Conservation (phyloP, 78 protist genomes). For the Paulinella micropora region DNA sequence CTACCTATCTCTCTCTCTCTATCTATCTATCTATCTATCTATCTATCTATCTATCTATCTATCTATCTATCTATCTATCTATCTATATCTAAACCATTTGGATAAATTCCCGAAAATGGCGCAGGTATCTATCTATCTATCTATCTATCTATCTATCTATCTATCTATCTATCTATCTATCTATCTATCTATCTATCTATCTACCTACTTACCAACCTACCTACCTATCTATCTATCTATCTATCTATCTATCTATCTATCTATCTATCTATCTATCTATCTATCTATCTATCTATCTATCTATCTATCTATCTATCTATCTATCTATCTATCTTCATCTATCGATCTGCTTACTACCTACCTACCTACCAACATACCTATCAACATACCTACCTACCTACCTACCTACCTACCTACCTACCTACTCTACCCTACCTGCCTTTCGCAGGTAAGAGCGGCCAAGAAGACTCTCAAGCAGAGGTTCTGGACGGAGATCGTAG, state of each 20-base stretch:
- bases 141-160: neutral
- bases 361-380: no score
- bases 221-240: neutral
- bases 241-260: neutral
- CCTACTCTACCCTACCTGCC: no score
- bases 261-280: neutral
- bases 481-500: constrained; percentile 18
- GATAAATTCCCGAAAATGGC: constrained; percentile 7
- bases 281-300: neutral
- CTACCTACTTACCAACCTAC: neutral
- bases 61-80: neutral
- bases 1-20: neutral
- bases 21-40: neutral
- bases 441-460: neutral
- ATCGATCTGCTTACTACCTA: no score
- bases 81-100: neutral
- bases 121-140: neutral
- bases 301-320: neutral
- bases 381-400: no score
- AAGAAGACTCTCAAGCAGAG: constrained; percentile 15
- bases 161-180: neutral
- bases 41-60: neutral
- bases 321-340: neutral
- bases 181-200: neutral
- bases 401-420: no score